Base-by-base conservation (phyloP, 345 rosid species). In the Corchorus olitorius region DNA sequence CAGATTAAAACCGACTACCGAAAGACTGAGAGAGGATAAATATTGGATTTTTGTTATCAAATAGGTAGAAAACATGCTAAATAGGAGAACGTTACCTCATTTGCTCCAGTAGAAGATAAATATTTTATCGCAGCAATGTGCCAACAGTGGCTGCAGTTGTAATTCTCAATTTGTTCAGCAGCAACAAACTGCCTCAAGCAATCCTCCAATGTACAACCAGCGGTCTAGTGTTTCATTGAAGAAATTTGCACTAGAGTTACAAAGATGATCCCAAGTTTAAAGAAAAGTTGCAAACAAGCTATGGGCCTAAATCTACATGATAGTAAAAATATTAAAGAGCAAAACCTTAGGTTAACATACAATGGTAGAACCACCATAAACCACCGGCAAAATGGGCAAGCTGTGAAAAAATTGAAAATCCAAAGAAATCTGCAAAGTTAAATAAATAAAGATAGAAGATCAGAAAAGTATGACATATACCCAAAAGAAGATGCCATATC, bases 381-480 rank as follows among this genome's bases (percentile, higher is more conserved):
- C 87, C 78, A 86, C 76, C 2, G 93, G 94, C 63, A 90, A 83
- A 79, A 90, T 89, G 60, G 94, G 88, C 79, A 95, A 80, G 80
- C 92, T 91, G 75, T 90, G 97, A 76, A 93, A 94, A 79, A 87
- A 91, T 81, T 95, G 96, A 81, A 84, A 95, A 78, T 90, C 92
- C 90, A 93, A 80, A 0, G 96, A 88, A 77, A 95, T 89, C 98
- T 95, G 91, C 88, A 81, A 76, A 65, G 74, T 19, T 35, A 35
- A 73, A 11, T 72, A 60, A n/a, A 14, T 5, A 20, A 67, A 72
- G 62, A 52, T 72, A 68, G 9, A 56, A 46, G 37, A 49, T 49
- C 6, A 65, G 45, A 22, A 55, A 67, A 10, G 39, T 34, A 34
- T 33, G 15, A 15, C 39, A 43, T 8, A 49, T 45, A 16, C 33